A percentile compares a stretch with the other conserved stretches of the same genome.
These are phyloP conservation scores for Penicillium roqueforti DNA, from an alignment of 495 filamentous ascomycete genomes.

Conservation along the genomic window DNA sequence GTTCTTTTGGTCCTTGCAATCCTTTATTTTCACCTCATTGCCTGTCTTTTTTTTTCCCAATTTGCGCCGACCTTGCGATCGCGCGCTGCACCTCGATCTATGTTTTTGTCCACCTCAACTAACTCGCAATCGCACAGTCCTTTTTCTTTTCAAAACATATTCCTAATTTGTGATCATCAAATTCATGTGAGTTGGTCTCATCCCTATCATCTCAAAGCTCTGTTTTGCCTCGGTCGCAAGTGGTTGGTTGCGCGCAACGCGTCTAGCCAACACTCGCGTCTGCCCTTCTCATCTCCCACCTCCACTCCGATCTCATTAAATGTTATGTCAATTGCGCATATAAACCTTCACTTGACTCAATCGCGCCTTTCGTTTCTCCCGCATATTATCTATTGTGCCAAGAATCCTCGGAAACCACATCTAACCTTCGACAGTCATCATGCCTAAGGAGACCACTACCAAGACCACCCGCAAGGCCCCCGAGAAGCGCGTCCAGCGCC, in stretches of 20 bases:
- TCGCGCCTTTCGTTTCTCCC: background rate
- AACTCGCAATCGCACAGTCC: background rate
- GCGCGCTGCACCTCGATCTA: constrained; percentile 6
- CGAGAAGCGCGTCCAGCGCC: constrained; percentile 57
- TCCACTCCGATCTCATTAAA: constrained; percentile 7
- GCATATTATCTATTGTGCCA: background rate
- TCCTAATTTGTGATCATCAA: background rate
- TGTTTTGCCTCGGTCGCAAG: constrained; percentile 2
- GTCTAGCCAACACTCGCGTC: constrained; percentile 1
- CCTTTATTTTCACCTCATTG: constrained; percentile 15
- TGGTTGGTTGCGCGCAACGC: constrained; percentile 5
- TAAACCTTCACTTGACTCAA: background rate
- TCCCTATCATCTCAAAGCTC: background rate
- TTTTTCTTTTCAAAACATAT: background rate
- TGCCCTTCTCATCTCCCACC: background rate
- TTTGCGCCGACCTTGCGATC: constrained; percentile 16
- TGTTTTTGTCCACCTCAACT: constrained; percentile 11
- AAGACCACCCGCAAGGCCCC: constrained; percentile 52
- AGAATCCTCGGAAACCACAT: background rate
- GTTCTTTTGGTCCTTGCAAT: constrained; percentile 14
- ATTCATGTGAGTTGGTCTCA: constrained; percentile 5
- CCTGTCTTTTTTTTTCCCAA: constrained; percentile 21
- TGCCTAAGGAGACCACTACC: constrained; percentile 71
- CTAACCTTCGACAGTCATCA: constrained; percentile 39
- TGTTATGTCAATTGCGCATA: background rate